phyloP scores from a whole-genome alignment of 164 flowering plant genomes.

The Hamamelis virginiana region DNA sequence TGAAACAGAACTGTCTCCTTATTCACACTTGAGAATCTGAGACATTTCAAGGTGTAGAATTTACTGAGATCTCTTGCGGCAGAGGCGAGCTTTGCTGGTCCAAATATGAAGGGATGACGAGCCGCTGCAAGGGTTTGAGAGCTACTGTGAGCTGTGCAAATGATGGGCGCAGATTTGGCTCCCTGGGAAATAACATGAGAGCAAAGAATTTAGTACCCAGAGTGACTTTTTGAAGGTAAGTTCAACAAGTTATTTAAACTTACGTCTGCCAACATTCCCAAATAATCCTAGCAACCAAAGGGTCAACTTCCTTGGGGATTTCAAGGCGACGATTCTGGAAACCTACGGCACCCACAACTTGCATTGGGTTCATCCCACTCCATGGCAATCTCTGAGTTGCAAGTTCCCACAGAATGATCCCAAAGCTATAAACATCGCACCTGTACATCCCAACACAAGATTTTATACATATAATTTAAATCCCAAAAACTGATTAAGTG shows the following conservation, averaged over 20 bases:
- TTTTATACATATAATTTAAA: background rate
- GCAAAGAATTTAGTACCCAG: background rate
- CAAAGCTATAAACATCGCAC: conserved; percentile 98
- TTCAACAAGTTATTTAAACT: conserved; percentile 21
- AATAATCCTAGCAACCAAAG: conserved; percentile 77
- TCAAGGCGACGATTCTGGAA: conserved; percentile 92
- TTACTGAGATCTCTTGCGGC: conserved; percentile 56
- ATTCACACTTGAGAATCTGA: conserved; percentile 44
- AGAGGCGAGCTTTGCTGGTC: conserved; percentile 54
- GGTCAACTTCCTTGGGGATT: conserved; percentile 90
- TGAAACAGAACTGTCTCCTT: conserved; percentile 17
- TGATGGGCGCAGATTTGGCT: conserved; percentile 89
- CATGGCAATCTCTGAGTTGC: conserved; percentile 94
- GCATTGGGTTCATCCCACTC: conserved; percentile 99
- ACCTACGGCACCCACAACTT: conserved; percentile 99
- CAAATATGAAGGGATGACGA: conserved; percentile 48
- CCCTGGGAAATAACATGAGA: conserved; percentile 43
- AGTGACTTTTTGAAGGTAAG: background rate
- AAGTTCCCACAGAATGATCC: conserved; percentile 96
- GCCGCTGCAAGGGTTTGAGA: conserved; percentile 83
- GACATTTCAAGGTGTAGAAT: conserved; percentile 51
- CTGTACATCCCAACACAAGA: conserved; percentile 37
- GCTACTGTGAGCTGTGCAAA: conserved; percentile 79
- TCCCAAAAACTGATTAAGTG: background rate
- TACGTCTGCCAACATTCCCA: conserved; percentile 97